Base-by-base conservation (phyloP, 495 filamentous ascomycete genomes). In the Tuber microsphaerosporum region DNA sequence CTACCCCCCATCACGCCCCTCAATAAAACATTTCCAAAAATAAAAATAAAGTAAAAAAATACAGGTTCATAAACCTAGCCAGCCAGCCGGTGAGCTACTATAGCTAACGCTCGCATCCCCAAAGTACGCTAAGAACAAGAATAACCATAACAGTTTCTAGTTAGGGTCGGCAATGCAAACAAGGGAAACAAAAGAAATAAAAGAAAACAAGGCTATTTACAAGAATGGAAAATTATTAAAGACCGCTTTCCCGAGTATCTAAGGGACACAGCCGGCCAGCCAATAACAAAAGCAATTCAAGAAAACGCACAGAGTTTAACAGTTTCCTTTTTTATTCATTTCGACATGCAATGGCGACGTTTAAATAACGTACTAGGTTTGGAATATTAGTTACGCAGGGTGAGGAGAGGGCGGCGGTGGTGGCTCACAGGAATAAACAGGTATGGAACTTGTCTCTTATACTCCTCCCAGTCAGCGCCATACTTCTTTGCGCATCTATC, bases 381-480 rank as follows among this genome's bases (percentile, higher is more conserved):
- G 77, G 14, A 17, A 72, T 34, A 68, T 45, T 2, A 19, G 44
- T 41, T 39, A 51, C 65, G n/a, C 17, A 65, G 16, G 9, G 56
- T 73, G 42, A 45, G 16, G 17, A 4, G 31, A 61, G 41, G 9
- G 48, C 20, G 9, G 45, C 39, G 17, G 69, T 69, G 61, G 91
- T 69, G 61, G 91, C 93, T 88, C 84, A 97, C 94, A 80, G 95
- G 95, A 88, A 99, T 97, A 82, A 97, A 97, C 78, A 97, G 86
- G 85, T 94, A 97, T 65, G 95, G 95, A 74, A 97, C 93, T 84
- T 87, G 88, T 84, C 87, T 88, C 86, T 93, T 91, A 84, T 97
- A 99, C 86, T 97, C 91, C 69, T 85, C 84, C 95, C 95, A 99
- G 68, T 92, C 91, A 72, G 93, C 91, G 42, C 95, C 95, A 85